Conservation (phyloP, 1,139 yeast species). For the Zygoascus hellenicus region DNA sequence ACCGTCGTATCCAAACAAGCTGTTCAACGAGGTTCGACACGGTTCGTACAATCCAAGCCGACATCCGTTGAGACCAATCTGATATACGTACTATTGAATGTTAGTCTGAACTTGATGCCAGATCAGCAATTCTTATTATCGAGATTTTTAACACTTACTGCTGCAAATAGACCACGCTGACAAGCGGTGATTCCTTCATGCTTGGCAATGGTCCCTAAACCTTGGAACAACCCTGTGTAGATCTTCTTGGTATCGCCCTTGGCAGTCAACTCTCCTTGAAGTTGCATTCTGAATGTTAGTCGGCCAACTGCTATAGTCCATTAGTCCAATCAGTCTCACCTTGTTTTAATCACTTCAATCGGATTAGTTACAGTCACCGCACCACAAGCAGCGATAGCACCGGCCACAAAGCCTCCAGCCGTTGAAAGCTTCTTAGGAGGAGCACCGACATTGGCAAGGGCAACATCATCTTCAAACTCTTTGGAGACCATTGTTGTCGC, state of each 20-base stretch:
- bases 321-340: slow-evolving; percentile 18
- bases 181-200: slow-evolving; percentile 84
- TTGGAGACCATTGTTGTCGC: slow-evolving; percentile 3
- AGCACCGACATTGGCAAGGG: slow-evolving; percentile 5
- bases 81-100: slow-evolving; percentile 54
- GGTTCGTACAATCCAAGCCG: slow-evolving; percentile 94
- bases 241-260: slow-evolving; percentile 46
- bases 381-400: slow-evolving; percentile 94
- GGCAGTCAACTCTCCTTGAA: slow-evolving; percentile 82
- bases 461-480: slow-evolving; percentile 5
- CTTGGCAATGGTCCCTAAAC: slow-evolving; percentile 62
- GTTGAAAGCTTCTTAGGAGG: slow-evolving; percentile 21
- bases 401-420: slow-evolving; percentile 83
- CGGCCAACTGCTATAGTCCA: not conserved
- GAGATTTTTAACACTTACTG: slow-evolving; percentile 17
- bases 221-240: slow-evolving; percentile 84
- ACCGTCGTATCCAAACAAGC: slow-evolving; percentile 46
- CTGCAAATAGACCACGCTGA: slow-evolving; percentile 67
- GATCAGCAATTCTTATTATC: not conserved
- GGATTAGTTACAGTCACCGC: slow-evolving; percentile 98
- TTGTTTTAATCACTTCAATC: slow-evolving; percentile 82
- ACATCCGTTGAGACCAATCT: slow-evolving; percentile 86
- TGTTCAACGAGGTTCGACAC: slow-evolving; percentile 55
- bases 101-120: slow-evolving; percentile 3
- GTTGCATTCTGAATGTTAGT: slow-evolving; percentile 60